Conservation (phyloP, 371 early-diverging fungal species). For the Encephalitozoon intestinalis region DNA sequence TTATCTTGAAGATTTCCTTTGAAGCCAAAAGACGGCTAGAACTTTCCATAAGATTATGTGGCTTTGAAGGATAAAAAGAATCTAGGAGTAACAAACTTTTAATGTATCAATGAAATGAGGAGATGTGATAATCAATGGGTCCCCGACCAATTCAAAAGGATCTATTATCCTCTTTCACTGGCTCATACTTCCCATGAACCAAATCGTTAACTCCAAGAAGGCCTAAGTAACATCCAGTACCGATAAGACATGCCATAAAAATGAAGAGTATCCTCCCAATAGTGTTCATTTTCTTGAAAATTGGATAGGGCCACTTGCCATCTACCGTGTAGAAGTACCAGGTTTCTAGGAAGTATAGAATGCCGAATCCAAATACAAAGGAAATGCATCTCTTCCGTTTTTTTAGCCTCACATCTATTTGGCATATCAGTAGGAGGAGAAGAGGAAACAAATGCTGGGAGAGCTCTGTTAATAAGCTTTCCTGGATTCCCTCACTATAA, state of each 20-base stretch:
- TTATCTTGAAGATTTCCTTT: background rate
- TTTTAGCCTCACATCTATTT: background rate
- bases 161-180: background rate
- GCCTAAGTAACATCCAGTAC: background rate
- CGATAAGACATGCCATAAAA: background rate
- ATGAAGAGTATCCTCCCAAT: background rate
- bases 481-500: background rate
- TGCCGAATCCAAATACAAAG: background rate
- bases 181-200: background rate
- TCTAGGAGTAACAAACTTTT: background rate
- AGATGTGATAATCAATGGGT: background rate
- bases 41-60: background rate
- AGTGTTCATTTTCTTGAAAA: background rate
- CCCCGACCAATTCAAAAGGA: background rate
- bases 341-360: background rate
- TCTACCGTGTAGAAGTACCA: background rate
- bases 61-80: background rate
- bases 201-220: background rate
- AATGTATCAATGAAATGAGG: background rate
- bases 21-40: background rate
- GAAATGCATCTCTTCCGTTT: background rate
- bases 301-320: background rate
- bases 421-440: background rate
- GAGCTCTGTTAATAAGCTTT: slow-evolving; percentile 7
- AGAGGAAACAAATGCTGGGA: slow-evolving; percentile 23